Evolutionary conservation across 2,329 filamentous ascomycete genomes (phyloP).

Genomic region (Blastomyces emzantsi): DNA sequence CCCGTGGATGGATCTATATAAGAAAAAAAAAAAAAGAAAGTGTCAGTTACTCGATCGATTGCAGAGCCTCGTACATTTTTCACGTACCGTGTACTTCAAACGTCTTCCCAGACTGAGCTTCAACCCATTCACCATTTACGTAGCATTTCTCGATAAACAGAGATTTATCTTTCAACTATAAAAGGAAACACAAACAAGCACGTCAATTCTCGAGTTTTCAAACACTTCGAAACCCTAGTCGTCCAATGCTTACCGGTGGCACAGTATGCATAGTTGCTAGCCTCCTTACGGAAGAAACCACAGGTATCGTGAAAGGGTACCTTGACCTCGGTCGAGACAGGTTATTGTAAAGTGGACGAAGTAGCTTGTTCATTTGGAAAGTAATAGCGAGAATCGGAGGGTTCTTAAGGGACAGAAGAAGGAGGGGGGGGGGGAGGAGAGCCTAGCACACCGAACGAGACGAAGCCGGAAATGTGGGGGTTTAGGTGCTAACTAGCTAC

Average conservation of each 20-base stretch:
- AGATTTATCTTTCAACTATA: constrained; percentile 64
- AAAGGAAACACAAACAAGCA: constrained; percentile 7
- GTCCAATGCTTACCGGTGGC: constrained; percentile 28
- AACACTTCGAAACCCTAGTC: neutral
- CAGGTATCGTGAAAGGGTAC: constrained; percentile 31
- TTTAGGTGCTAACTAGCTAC: neutral
- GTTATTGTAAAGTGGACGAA: constrained; percentile 28
- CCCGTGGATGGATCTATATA: constrained; percentile 69
- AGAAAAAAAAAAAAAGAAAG: constrained; percentile 7
- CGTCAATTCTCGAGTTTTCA: constrained; percentile 9
- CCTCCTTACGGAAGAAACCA: constrained; percentile 26
- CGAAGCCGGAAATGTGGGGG: neutral
- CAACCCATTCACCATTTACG: constrained; percentile 88
- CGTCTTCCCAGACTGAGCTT: constrained; percentile 76
- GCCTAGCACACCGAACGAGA: neutral
- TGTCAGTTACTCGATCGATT: neutral
- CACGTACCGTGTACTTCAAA: constrained; percentile 69
- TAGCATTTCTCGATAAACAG: constrained; percentile 79
- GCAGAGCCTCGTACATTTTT: neutral
- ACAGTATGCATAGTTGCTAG: constrained; percentile 37
- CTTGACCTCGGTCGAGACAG: constrained; percentile 27
- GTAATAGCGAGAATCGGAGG: neutral
- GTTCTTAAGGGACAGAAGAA: neutral
- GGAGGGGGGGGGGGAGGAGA: neutral
- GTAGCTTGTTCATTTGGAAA: constrained; percentile 13